Evolutionary conservation across 2,329 filamentous ascomycete species (phyloP), one percentile per base, ranked within the genome.

Genomic region (Venturiaceae sp.): DNA sequence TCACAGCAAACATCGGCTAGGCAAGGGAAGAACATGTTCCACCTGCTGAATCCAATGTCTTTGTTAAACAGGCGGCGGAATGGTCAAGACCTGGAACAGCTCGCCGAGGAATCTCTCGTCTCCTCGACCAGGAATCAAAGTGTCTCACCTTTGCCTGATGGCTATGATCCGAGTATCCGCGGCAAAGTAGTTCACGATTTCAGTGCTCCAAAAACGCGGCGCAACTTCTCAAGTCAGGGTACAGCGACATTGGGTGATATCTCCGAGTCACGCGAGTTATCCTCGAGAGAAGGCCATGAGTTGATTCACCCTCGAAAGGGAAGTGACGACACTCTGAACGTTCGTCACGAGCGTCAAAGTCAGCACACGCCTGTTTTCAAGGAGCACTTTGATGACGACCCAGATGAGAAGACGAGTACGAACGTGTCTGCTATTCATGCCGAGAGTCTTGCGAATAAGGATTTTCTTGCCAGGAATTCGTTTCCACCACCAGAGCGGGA

Each of bases 161-260:
- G 84, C 64, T 85, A 83, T 64, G 82, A 85, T 63, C 82, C 83
- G 13, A 76, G 82, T 57, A 86, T 85, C 60, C 77, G 81, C 56
- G 83, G 83, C 19, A 83, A 80, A 53, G 78, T 83, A 23, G 76
- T 86, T 1, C 83, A 86, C 69, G 83, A 86, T 64, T 86, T 86
- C 67, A 84, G 82, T 53, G 81, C 79, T 3, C 83, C 83, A 5
- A 74, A 82, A 55, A 71, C 76, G 44, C 76, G 77, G 57, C 69
- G 75, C 54, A 73, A 63, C 14, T 60, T 64, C 32, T 64, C 62
- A 3, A 57, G 26, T 26, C 32, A 26, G 36, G 30, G 19, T n/a
- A 23, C 52, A 50, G 9, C 36, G 16, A 23, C 16, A 14, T 46
- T 53, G 37, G 53, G 26, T 23, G 28, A 23, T n/a, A 39, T 26